phyloP scores from a whole-genome alignment of 2,329 filamentous ascomycete genomes.

The Passalora sequoiae region DNA sequence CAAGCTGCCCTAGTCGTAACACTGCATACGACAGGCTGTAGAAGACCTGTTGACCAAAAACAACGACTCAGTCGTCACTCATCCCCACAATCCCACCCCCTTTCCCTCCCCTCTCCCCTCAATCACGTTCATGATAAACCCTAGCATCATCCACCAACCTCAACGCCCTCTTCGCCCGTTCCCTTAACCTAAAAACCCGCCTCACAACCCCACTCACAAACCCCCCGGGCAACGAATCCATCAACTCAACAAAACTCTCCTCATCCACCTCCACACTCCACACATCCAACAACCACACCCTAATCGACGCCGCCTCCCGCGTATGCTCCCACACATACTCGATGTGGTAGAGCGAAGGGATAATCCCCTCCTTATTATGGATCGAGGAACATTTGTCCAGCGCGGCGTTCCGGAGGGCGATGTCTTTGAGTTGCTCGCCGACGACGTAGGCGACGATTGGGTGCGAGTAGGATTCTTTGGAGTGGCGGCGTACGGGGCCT shows the following conservation, averaged over 20 bases:
- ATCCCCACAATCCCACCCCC: too few species aligned
- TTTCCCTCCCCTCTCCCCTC: too few species aligned
- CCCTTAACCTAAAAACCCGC: conserved; percentile 1
- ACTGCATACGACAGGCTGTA: too few species aligned
- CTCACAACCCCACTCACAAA: neutral
- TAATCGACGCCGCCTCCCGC: neutral
- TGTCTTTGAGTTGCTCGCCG: neutral
- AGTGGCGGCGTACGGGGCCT: conserved; percentile 1
- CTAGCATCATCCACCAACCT: conserved; percentile 1
- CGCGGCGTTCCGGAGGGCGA: neutral
- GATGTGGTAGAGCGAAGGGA: neutral
- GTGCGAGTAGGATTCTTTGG: neutral
- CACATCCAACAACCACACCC: conserved; percentile 1
- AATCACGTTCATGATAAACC: neutral
- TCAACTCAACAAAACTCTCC: neutral
- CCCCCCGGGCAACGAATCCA: neutral
- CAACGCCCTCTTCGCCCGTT: neutral
- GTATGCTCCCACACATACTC: conserved; percentile 2
- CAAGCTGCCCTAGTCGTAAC: too few species aligned
- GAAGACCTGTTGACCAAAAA: too few species aligned
- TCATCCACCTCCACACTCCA: conserved; percentile 3
- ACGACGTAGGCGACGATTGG: neutral
- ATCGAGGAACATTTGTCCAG: neutral
- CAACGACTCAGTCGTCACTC: too few species aligned
- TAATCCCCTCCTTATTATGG: neutral